phyloP scores from a whole-genome alignment of 1,284 basidiomycete genomes.

The Hypsizygus ulmarius region DNA sequence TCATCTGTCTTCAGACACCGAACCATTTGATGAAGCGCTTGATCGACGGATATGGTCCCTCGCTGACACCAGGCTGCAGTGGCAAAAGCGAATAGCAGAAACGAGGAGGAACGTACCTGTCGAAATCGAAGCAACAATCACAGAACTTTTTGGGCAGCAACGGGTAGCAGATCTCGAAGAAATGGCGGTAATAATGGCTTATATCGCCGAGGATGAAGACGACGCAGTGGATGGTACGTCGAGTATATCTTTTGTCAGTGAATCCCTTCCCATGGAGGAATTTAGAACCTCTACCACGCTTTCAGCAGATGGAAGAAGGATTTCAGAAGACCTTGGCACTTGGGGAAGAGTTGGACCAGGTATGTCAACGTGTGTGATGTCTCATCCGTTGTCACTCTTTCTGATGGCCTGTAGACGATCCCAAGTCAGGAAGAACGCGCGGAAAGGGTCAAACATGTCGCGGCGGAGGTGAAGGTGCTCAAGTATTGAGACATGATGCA shows the following conservation, averaged over 20 bases:
- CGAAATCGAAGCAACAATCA: slow-evolving; percentile 48
- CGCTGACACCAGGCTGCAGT: slow-evolving; percentile 62
- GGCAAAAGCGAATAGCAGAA: slow-evolving; percentile 64
- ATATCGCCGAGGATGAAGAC: slow-evolving; percentile 20
- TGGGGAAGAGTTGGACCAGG: slow-evolving; percentile 52
- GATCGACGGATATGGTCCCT: slow-evolving; percentile 73
- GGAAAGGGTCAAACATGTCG: slow-evolving; percentile 37
- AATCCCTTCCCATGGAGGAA: neutral
- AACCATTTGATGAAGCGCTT: slow-evolving; percentile 78
- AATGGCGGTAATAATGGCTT: slow-evolving; percentile 15
- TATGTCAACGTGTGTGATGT: slow-evolving; percentile 21
- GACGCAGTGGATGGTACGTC: slow-evolving; percentile 8
- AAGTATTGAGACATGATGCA: slow-evolving; percentile 33
- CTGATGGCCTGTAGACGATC: slow-evolving; percentile 30
- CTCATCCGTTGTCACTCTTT: neutral
- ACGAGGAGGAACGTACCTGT: slow-evolving; percentile 55
- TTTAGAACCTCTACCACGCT: slow-evolving; percentile 10
- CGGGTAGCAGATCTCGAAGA: slow-evolving; percentile 34
- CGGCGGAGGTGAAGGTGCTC: slow-evolving; percentile 45
- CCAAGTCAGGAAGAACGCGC: slow-evolving; percentile 44
- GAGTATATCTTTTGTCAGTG: slow-evolving; percentile 17
- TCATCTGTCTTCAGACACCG: slow-evolving; percentile 48
- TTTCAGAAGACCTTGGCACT: slow-evolving; percentile 37
- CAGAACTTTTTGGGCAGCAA: slow-evolving; percentile 46
- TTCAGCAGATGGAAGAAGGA: slow-evolving; percentile 23